phyloP scores from a whole-genome alignment of 2,329 filamentous ascomycete genomes.

The Penicillium sp. region DNA sequence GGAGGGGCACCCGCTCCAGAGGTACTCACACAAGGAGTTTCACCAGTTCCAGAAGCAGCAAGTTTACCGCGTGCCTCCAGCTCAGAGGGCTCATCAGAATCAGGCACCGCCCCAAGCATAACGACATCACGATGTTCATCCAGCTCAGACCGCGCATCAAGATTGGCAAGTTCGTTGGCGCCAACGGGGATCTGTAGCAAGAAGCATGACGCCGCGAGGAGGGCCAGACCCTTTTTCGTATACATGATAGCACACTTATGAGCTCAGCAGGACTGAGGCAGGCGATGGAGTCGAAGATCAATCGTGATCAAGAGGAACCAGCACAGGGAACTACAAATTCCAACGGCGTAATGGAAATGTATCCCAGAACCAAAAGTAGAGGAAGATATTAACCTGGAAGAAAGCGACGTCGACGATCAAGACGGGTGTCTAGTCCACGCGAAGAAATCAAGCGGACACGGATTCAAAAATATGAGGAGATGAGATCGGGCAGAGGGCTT shows the following conservation, averaged over 20 bases:
- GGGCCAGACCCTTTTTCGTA: constrained; percentile 12
- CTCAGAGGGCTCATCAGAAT: not conserved
- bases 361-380: not conserved
- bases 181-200: constrained; percentile 12
- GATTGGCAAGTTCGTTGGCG: constrained; percentile 5
- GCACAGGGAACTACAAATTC: not conserved
- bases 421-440: too few relatives aligned
- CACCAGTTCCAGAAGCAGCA: constrained; percentile 1
- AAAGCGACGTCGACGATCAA: too few relatives aligned
- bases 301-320: not conserved
- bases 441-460: constrained; percentile 2
- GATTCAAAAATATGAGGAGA: not conserved
- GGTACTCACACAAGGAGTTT: constrained; percentile 3
- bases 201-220: constrained; percentile 15
- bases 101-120: too few relatives aligned
- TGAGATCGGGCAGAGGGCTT: constrained; percentile 2
- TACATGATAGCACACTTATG: constrained; percentile 16
- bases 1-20: too few relatives aligned
- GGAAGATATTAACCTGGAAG: not conserved
- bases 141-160: constrained; percentile 2
- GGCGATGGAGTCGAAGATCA: not conserved
- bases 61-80: not conserved
- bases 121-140: not conserved
- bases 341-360: constrained; percentile 1
- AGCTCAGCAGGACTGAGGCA: not conserved